Evolutionary conservation across 2,329 filamentous ascomycete genomes (phyloP).

Genomic region (Neonectria faginata): DNA sequence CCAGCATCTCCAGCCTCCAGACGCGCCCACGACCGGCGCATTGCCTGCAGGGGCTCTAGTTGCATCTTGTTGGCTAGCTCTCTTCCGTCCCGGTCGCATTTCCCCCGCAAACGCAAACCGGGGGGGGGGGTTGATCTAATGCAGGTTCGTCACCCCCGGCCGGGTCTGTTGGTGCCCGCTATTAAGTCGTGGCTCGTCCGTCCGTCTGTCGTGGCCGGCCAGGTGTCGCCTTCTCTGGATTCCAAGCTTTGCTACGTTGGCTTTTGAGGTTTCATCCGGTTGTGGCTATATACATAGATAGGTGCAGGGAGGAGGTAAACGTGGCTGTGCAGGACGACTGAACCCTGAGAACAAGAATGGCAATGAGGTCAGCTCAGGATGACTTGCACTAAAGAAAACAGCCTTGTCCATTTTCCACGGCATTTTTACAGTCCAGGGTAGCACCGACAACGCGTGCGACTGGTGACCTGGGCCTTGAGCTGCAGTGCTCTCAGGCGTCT

Average conservation of each 20-base stretch:
- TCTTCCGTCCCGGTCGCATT: neutral
- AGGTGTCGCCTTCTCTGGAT: neutral
- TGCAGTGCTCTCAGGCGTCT: too few relatives aligned
- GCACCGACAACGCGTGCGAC: neutral
- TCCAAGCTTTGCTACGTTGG: too few relatives aligned
- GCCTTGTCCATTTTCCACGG: neutral
- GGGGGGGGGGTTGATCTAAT: neutral
- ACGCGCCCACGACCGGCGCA: neutral
- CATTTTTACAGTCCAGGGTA: neutral
- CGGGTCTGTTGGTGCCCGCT: neutral
- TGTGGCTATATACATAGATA: neutral
- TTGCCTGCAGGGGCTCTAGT: neutral
- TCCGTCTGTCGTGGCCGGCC: neutral
- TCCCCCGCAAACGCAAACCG: constrained; percentile 1
- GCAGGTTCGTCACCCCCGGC: neutral
- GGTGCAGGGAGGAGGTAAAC: too few relatives aligned
- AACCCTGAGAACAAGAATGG: neutral
- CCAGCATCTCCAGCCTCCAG: neutral
- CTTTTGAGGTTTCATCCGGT: neutral
- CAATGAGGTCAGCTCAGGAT: neutral
- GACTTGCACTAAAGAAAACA: neutral
- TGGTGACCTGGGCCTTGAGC: too few relatives aligned
- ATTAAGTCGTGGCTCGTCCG: neutral
- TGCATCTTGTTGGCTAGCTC: neutral
- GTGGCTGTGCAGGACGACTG: neutral